Conservation (phyloP, 805 yeast species). For the Nakazawaea siamensis region DNA sequence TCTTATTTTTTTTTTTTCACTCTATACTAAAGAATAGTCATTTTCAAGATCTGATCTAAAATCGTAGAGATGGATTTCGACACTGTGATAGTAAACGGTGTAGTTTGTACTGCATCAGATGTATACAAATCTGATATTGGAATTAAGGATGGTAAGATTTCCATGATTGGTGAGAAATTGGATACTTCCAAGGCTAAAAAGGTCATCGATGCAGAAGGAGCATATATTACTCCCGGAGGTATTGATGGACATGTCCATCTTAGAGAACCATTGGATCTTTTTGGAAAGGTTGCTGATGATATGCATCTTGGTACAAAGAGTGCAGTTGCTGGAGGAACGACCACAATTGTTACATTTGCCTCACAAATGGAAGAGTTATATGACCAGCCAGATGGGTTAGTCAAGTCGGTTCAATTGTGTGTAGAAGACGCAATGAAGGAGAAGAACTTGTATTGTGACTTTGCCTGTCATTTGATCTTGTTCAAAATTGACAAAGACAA, state of each 20-base stretch:
- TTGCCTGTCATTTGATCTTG: slow-evolving; percentile 39
- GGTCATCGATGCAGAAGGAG: slow-evolving; percentile 36
- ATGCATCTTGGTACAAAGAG: slow-evolving; percentile 35
- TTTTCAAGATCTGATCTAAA: too few relatives aligned
- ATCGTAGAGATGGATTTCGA: slow-evolving; percentile 2
- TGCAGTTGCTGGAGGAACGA: slow-evolving; percentile 43
- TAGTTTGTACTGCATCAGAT: slow-evolving; percentile 10
- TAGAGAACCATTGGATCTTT: slow-evolving; percentile 31
- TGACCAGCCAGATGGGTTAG: slow-evolving; percentile 20
- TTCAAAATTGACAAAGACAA: slow-evolving; percentile 15
- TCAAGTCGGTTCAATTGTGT: slow-evolving; percentile 14
- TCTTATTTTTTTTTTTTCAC: background rate
- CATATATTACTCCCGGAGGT: slow-evolving; percentile 41
- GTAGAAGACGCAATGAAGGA: slow-evolving; percentile 22
- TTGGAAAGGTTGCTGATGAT: slow-evolving; percentile 27
- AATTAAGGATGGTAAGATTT: slow-evolving; percentile 8
- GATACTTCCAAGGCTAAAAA: slow-evolving; percentile 9
- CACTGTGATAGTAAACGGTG: slow-evolving; percentile 8
- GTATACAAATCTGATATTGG: slow-evolving; percentile 9
- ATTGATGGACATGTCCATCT: slow-evolving; percentile 43
- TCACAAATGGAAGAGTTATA: slow-evolving; percentile 27
- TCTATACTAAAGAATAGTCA: too few relatives aligned
- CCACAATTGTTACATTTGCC: slow-evolving; percentile 40
- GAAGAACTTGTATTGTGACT: slow-evolving; percentile 33
- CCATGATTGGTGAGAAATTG: slow-evolving; percentile 10